Evolutionary conservation across 1,284 basidiomycete species (phyloP).

Genomic region (Cryptococcus wingfieldii): DNA sequence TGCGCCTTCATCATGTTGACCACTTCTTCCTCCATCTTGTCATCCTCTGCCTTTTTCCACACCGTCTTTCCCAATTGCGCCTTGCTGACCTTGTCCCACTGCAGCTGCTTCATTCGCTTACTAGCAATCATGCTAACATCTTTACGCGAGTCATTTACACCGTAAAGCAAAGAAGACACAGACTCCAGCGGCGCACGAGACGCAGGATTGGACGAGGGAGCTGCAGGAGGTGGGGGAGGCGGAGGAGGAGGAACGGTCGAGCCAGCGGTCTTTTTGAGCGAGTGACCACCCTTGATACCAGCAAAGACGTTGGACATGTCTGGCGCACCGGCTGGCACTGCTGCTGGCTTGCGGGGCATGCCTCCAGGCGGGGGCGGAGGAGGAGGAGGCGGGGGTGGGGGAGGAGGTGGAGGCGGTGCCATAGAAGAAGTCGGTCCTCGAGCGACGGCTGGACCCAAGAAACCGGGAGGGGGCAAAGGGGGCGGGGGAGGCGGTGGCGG

Average conservation of each 20-base stretch:
- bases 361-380: neutral
- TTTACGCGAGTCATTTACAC: slow-evolving; percentile 59
- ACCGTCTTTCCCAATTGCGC: slow-evolving; percentile 76
- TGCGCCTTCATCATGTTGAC: slow-evolving; percentile 71
- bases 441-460: slow-evolving; percentile 12
- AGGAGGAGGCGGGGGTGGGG: slow-evolving; percentile 48
- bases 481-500: slow-evolving; percentile 16
- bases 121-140: slow-evolving; percentile 78
- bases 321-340: neutral
- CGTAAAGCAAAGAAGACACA: slow-evolving; percentile 36
- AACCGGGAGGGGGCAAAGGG: slow-evolving; percentile 11
- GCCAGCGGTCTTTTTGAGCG: slow-evolving; percentile 27
- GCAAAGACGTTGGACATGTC: slow-evolving; percentile 44
- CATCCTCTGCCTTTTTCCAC: slow-evolving; percentile 61
- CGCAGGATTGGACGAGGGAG: slow-evolving; percentile 10
- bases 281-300: slow-evolving; percentile 43
- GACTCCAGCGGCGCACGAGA: slow-evolving; percentile 37
- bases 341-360: neutral
- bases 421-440: slow-evolving; percentile 3
- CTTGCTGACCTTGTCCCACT: slow-evolving; percentile 95
- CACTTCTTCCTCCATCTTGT: slow-evolving; percentile 72
- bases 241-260: slow-evolving; percentile 18
- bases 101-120: slow-evolving; percentile 94
- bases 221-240: slow-evolving; percentile 13
- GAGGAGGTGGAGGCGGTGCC: slow-evolving; percentile 21